A percentile compares a stretch with the other conserved stretches of the same genome.
Conservation (phyloP, 1,284 basidiomycete genomes). For the Heterobasidion parviporum region DNA sequence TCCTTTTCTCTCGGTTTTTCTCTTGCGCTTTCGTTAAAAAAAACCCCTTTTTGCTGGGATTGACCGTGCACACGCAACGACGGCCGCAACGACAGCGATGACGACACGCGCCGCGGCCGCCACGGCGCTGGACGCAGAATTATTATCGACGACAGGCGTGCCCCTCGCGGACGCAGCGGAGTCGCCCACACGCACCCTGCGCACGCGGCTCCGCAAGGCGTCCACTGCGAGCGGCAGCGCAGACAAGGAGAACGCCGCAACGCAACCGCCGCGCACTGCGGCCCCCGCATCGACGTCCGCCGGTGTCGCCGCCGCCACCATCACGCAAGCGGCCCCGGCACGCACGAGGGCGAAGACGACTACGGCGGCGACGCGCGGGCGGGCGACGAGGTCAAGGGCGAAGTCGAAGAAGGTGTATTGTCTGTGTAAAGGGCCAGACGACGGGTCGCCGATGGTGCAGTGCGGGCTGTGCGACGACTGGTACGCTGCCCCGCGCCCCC, state of each 20-base stretch:
- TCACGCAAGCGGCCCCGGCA: slow-evolving; percentile 7
- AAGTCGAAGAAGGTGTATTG: slow-evolving; percentile 34
- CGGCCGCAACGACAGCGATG: not conserved
- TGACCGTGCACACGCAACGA: no score
- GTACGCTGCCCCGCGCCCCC: slow-evolving; percentile 28
- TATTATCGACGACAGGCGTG: no score
- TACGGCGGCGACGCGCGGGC: slow-evolving; percentile 3
- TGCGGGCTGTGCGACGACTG: slow-evolving; percentile 69
- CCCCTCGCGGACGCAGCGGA: no score
- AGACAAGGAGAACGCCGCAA: not conserved
- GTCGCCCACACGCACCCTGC: no score
- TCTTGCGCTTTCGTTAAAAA: no score
- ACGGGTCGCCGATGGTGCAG: slow-evolving; percentile 75
- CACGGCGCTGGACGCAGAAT: not conserved
- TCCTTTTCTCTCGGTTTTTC: no score
- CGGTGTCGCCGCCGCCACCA: no score
- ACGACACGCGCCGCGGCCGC: not conserved
- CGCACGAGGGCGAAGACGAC: slow-evolving; percentile 10
- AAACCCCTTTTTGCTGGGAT: no score
- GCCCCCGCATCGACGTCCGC: no score
- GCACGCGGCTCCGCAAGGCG: no score
- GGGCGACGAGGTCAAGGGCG: slow-evolving; percentile 8
- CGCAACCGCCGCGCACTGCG: not conserved
- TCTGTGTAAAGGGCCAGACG: slow-evolving; percentile 54
- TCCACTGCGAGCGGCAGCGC: not conserved